Evolutionary conservation across 2,329 filamentous ascomycete species (phyloP), one percentile per base, ranked within the genome.

Genomic region (Atkinsonella hypoxylon): DNA sequence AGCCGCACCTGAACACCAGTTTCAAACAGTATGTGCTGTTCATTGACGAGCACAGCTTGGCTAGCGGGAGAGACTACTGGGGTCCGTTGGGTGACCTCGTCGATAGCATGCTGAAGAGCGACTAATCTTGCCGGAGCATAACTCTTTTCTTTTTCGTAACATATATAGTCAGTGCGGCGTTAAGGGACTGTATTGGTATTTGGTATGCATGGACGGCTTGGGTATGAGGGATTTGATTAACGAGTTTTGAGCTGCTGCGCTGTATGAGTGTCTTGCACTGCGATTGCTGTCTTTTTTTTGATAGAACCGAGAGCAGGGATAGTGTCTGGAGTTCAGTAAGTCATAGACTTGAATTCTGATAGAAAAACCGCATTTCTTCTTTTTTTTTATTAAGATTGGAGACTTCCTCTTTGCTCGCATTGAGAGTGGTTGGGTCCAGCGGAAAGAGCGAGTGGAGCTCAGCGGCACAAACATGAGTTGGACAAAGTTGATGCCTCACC

Each of bases 11-110:
- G 57, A 98, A 98, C 71, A 98, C 93, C 13, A 95, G 89, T 71
- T 98, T 98, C 81, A 98, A 98, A 78, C 93, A 98, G 70, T 98
- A 97, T 64, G 93, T 98, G 55, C 79, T 98, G 53, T 98, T 98
- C 70, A 89, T 98, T 59, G 90, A 98, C 67, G 94, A 98, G 76
- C 93, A 97, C 70, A 83, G 81, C 58, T 72, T 98, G 59, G 89
- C 89, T 30, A 94, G 83, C 62, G 93, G 91, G 47, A 90, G 95
- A 70, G 93, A 98, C 68, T 98, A 91, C 73, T 98, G 91, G 85
- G 93, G 93, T 1, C 93, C 93, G 12, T 68, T 98, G 52, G 91
- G 91, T 11, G 93, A 98, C 68, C 72, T 98, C 58, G 93, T 98
- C 47, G 93, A 98, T 66, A 97, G 89, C 67, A 98, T 98, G 90